Percentiles rank a stretch among this genome's conserved stretches.
Conservation (phyloP, 306 rosid genomes). For the Prunus kanzakura region DNA sequence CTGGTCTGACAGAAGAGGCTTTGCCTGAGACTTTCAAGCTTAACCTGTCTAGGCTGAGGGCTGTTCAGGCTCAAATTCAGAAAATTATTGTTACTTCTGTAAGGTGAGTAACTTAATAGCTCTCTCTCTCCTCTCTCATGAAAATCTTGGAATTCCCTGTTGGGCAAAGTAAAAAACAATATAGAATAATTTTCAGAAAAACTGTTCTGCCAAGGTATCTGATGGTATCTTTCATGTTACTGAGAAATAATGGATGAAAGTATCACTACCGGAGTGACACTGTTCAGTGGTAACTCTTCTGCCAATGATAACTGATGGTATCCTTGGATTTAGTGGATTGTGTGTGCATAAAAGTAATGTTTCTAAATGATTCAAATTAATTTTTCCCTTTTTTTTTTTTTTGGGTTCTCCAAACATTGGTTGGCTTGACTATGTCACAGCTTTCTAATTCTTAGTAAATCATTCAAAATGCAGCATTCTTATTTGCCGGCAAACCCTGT, state of each 20-base stretch:
- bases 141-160: not conserved
- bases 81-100: constrained; percentile 71
- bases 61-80: constrained; percentile 82
- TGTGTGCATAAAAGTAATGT: not conserved
- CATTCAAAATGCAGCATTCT: constrained; percentile 63
- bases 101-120: constrained; percentile 37
- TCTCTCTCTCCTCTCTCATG: not conserved
- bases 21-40: constrained; percentile 74
- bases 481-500: constrained; percentile 72
- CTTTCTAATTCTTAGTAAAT: not conserved
- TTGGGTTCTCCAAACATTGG: not conserved
- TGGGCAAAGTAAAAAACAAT: too few species aligned
- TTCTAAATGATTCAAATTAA: not conserved
- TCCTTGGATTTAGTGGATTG: not conserved
- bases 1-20: constrained; percentile 62
- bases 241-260: not conserved
- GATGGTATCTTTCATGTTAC: not conserved
- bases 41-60: constrained; percentile 73
- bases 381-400: too few species aligned
- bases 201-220: not conserved
- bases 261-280: too few species aligned
- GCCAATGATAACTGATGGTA: not conserved
- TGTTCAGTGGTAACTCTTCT: too few species aligned
- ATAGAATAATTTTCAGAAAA: not conserved
- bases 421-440: not conserved